A percentile compares a stretch with the other conserved stretches of the same genome.
phyloP scores from a whole-genome alignment of 345 rosid species.

The Psidium friedrichsthalianum region DNA sequence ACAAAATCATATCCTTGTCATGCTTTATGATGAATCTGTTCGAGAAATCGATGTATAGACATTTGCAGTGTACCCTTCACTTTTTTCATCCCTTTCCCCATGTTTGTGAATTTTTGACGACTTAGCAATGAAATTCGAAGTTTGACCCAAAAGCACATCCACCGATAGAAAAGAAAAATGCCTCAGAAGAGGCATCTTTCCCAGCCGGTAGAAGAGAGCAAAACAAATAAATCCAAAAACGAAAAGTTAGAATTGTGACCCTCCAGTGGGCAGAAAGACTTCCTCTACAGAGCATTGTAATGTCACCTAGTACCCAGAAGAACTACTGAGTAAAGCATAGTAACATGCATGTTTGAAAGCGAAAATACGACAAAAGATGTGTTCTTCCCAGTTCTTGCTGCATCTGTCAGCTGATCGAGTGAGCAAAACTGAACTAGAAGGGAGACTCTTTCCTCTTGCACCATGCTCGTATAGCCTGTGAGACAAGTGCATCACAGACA shows the following conservation, averaged over 20 bases:
- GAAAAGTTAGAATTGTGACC: not conserved
- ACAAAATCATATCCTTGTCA: not conserved
- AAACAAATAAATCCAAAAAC: not conserved
- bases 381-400: not conserved
- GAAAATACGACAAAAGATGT: not conserved
- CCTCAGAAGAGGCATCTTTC: not conserved
- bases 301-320: not conserved
- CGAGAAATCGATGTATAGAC: not conserved
- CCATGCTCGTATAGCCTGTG: constrained; percentile 9
- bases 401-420: not conserved
- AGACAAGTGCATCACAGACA: not conserved
- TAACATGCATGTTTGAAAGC: not conserved
- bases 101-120: not conserved
- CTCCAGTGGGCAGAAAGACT: not conserved
- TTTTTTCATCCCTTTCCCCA: not conserved
- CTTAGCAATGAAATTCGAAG: not conserved
- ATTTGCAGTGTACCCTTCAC: not conserved
- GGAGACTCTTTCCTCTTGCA: not conserved
- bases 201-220: not conserved
- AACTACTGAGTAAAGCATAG: not conserved
- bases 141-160: not conserved
- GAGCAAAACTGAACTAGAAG: not conserved
- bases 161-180: not conserved
- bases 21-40: not conserved
- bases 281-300: not conserved